Conservation (phyloP, 495 filamentous ascomycete species). For the Cercophora sp. region DNA sequence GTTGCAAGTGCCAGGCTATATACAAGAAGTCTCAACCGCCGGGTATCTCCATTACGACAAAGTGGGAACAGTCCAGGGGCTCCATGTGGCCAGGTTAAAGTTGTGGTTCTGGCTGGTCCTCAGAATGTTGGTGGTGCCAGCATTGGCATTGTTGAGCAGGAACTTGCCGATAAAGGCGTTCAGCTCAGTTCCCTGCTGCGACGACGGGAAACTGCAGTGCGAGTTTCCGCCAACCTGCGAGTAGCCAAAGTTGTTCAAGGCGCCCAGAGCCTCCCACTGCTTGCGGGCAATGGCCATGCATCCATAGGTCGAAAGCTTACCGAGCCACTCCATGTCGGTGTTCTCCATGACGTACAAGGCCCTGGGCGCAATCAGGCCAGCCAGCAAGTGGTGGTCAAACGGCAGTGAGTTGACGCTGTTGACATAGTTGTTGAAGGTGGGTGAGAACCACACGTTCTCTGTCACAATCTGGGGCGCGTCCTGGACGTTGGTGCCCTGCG, state of each 20-base stretch:
- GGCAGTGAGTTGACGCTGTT: slow-evolving; percentile 38
- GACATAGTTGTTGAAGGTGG: slow-evolving; percentile 38
- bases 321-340: slow-evolving; percentile 51
- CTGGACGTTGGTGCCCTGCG: slow-evolving; percentile 47
- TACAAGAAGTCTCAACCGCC: too few species aligned
- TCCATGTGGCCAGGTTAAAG: slow-evolving; percentile 23
- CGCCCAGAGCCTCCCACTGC: slow-evolving; percentile 49
- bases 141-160: slow-evolving; percentile 35
- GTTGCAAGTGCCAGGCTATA: too few species aligned
- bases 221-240: slow-evolving; percentile 47
- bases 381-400: slow-evolving; percentile 49
- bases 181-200: slow-evolving; percentile 41
- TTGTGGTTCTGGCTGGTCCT: slow-evolving; percentile 17
- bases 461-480: slow-evolving; percentile 45
- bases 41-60: too few species aligned
- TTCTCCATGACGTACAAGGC: slow-evolving; percentile 49
- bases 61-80: slow-evolving; percentile 24
- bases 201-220: slow-evolving; percentile 52
- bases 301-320: slow-evolving; percentile 45
- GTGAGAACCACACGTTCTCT: slow-evolving; percentile 52
- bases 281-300: slow-evolving; percentile 52
- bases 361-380: slow-evolving; percentile 44
- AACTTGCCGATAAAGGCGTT: slow-evolving; percentile 53
- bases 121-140: slow-evolving; percentile 20
- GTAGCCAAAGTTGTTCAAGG: slow-evolving; percentile 46